phyloP scores from a whole-genome alignment of 2,329 filamentous ascomycete genomes.

The Ceratocystis smalleyi region DNA sequence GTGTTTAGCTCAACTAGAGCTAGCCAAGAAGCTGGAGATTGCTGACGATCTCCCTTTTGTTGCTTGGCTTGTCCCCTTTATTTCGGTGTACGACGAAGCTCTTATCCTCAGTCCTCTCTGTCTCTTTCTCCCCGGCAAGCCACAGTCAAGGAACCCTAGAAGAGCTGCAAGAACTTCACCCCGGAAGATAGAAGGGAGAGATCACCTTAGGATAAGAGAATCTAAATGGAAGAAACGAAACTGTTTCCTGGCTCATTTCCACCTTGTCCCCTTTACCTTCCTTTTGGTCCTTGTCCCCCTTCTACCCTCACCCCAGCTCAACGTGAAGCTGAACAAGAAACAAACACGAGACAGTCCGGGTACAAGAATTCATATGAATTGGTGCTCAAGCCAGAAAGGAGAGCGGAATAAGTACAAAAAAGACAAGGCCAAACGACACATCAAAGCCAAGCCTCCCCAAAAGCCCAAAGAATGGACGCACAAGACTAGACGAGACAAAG shows the following conservation, averaged over 20 bases:
- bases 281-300: not conserved
- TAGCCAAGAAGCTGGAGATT: too few species aligned
- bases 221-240: not conserved
- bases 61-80: too few species aligned
- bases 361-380: not conserved
- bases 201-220: not conserved
- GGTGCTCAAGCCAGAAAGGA: not conserved
- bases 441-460: not conserved
- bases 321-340: constrained; percentile 1
- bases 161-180: not conserved
- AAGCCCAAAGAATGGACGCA: not conserved
- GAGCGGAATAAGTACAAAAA: not conserved
- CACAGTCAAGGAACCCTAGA: not conserved
- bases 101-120: too few species aligned
- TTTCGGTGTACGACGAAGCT: too few species aligned
- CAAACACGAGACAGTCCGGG: not conserved
- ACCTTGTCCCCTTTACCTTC: not conserved
- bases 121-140: not conserved
- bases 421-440: not conserved
- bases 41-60: too few species aligned
- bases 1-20: too few species aligned
- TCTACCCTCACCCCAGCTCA: not conserved
- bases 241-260: constrained; percentile 1
- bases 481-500: not conserved
- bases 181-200: not conserved